Conservation (phyloP, 2,329 filamentous ascomycete species). For the Alternaria sp. region DNA sequence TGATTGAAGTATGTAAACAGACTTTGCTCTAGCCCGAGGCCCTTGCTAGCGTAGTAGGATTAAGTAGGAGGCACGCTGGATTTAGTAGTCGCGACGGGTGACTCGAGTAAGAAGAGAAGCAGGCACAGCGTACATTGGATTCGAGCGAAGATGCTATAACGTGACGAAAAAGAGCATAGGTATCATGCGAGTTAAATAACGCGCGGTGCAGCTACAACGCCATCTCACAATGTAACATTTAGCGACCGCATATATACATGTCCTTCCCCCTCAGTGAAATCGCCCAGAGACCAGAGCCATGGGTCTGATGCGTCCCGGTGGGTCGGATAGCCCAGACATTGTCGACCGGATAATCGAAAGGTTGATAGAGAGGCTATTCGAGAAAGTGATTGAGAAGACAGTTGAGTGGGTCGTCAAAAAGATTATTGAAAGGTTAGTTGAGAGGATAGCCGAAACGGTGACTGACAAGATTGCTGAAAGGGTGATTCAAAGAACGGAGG, state of each 20-base stretch:
- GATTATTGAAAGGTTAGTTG: neutral
- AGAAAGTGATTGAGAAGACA: neutral
- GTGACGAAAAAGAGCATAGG: fast-evolving
- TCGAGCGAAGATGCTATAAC: neutral
- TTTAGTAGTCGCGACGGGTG: neutral
- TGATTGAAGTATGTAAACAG: neutral
- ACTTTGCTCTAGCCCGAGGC: fast-evolving
- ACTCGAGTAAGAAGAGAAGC: neutral
- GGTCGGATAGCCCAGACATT: neutral
- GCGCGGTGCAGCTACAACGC: neutral
- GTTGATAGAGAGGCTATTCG: neutral
- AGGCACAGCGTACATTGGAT: fast-evolving
- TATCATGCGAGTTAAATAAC: neutral
- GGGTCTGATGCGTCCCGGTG: neutral
- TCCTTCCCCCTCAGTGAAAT: neutral
- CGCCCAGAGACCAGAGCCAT: neutral
- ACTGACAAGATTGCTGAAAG: neutral
- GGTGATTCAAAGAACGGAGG: neutral
- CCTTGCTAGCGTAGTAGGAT: neutral
- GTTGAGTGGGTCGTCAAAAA: neutral
- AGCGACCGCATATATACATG: neutral
- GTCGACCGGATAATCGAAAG: neutral
- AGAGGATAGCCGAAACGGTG: neutral
- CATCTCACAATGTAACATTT: neutral
- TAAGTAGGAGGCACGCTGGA: neutral